Evolutionary conservation across 345 rosid genomes (phyloP).

Genomic region (Salix dunnii): DNA sequence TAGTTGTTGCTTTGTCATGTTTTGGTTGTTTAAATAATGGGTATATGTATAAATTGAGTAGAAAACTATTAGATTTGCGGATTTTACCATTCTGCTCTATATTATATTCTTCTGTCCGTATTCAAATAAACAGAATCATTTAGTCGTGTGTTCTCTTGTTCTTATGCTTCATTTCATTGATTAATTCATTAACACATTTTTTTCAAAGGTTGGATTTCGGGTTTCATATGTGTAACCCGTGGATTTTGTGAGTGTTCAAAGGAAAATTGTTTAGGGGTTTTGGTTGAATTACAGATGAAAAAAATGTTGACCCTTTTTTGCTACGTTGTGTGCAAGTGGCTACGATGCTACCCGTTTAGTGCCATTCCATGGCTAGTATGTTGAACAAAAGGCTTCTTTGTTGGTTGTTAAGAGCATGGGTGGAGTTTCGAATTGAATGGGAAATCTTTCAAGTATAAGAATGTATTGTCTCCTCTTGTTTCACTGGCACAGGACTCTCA

Average conservation of each 20-base stretch:
- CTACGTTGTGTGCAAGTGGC: too few relatives aligned
- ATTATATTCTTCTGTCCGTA: not conserved
- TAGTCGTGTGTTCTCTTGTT: not conserved
- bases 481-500: not conserved
- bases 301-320: too few relatives aligned
- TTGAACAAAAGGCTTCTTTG: not conserved
- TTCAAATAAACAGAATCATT: not conserved
- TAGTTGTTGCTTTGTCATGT: too few relatives aligned
- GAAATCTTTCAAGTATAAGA: not conserved
- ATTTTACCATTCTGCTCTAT: not conserved
- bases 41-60: not conserved
- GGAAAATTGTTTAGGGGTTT: not conserved
- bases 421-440: not conserved
- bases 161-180: not conserved
- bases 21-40: not conserved
- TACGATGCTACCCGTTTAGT: too few relatives aligned
- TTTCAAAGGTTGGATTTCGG: not conserved
- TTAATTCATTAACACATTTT: not conserved
- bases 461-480: not conserved
- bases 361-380: too few relatives aligned
- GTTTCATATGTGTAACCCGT: not conserved
- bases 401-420: not conserved
- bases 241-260: not conserved
- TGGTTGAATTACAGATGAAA: too few relatives aligned
- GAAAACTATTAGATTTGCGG: not conserved